These are phyloP conservation scores for Hordeum vulgare DNA, from an alignment of 176 grass and related monocot genomes.

Conservation along the genomic window DNA sequence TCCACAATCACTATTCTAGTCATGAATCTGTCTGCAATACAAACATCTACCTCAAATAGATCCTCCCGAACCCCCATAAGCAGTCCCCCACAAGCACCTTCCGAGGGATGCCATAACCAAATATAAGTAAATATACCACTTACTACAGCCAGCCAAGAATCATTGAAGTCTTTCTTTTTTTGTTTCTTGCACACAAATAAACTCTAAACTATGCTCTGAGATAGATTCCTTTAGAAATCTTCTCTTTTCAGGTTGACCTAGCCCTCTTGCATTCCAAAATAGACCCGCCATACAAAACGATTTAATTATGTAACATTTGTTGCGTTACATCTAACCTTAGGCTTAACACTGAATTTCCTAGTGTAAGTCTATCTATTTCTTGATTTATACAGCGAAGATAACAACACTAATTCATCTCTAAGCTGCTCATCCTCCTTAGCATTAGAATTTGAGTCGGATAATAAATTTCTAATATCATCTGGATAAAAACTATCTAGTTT, in stretches of 20 bases:
- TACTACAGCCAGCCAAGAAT: background rate
- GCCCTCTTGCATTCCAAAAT: background rate
- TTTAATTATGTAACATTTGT: background rate
- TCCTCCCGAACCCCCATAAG: background rate
- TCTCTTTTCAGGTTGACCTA: background rate
- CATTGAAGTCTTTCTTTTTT: background rate
- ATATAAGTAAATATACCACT: background rate
- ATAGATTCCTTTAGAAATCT: too few species aligned
- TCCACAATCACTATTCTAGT: background rate
- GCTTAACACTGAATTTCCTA: background rate
- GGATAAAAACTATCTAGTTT: background rate
- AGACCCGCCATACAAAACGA: background rate
- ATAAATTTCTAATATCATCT: background rate
- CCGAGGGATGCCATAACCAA: background rate
- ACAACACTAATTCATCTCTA: background rate
- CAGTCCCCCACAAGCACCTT: background rate
- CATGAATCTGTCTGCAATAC: background rate
- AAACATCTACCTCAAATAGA: background rate
- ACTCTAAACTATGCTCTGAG: too few species aligned
- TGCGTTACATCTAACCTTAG: background rate
- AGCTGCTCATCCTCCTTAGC: background rate
- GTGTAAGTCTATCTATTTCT: background rate
- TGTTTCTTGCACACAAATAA: background rate
- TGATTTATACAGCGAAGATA: background rate
- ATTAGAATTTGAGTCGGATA: background rate